Base-by-base conservation (phyloP, 495 filamentous ascomycete species). In the Neurospora sublineolata region DNA sequence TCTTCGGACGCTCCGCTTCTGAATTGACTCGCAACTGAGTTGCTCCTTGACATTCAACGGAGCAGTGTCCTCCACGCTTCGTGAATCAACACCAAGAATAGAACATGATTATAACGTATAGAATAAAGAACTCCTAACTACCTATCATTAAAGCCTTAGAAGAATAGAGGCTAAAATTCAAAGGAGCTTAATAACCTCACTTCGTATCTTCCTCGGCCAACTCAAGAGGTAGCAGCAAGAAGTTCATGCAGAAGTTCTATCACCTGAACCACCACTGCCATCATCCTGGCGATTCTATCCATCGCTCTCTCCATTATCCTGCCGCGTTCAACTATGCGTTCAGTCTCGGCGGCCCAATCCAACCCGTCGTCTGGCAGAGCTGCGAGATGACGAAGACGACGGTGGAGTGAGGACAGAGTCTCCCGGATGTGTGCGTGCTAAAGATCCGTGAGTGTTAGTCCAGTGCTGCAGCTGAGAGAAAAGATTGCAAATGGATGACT, bases 261-360 rank as follows among this genome's bases (percentile, higher is more conserved):
- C n/a, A 10, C 3, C 8, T 3, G 1, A n/a, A 0, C 4, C 18
- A 20, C 41, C 8, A 0, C 18, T 44, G 0, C n/a, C n/a, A 44
- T 20, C 3, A 10, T 12, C 9, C 0, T 4, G 4, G 1, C 10
- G 10, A 52, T n/a, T n/a, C n/a, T n/a, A n/a, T n/a, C n/a, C n/a
- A n/a, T n/a, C n/a, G n/a, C n/a, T n/a, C n/a, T n/a, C n/a, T n/a
- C n/a, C 9, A 44, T 0, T 44, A 1, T 1, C 3, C 8, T n/a
- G n/a, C 7, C n/a, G 1, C 0, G 0, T 20, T 20, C 9, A 1
- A 20, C 0, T 10, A 44, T 10, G 0, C 41, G 41, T 0, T 10
- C n/a, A 3, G 41, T 1, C 3, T 20, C 18, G 9, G 41, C 7
- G 6, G 9, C n/a, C 41, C n/a, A 44, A n/a, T 11, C 3, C 18